phyloP scores from a whole-genome alignment of 176 grass and related monocot species.

The Melocanna baccifera region DNA sequence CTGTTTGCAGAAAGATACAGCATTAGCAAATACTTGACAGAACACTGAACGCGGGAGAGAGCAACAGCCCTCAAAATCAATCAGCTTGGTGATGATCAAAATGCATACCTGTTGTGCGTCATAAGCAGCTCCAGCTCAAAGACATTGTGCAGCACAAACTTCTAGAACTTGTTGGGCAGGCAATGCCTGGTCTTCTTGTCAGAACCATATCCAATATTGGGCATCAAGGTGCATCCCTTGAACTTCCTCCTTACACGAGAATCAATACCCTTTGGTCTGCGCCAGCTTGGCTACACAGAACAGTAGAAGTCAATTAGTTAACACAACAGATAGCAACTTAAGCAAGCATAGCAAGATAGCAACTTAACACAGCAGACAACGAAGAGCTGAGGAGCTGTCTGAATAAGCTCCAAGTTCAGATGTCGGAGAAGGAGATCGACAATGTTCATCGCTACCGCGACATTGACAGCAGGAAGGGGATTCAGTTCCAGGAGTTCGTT shows the following conservation, averaged over 20 bases:
- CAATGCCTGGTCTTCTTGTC: slow-evolving; percentile 77
- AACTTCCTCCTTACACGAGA: slow-evolving; percentile 78
- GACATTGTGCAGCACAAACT: slow-evolving; percentile 75
- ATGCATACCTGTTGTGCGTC: slow-evolving; percentile 66
- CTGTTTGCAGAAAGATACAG: slow-evolving; percentile 1
- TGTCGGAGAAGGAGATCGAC: too few species aligned
- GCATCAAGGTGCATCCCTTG: slow-evolving; percentile 66
- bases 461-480: too few species aligned
- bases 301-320: too few species aligned
- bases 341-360: too few species aligned
- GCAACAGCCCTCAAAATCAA: neutral
- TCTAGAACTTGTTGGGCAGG: slow-evolving; percentile 73
- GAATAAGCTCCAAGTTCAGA: too few species aligned
- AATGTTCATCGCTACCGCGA: too few species aligned
- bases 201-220: slow-evolving; percentile 76
- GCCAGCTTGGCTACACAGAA: slow-evolving; percentile 61
- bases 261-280: slow-evolving; percentile 79
- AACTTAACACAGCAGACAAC: too few species aligned
- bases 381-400: too few species aligned
- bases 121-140: slow-evolving; percentile 73
- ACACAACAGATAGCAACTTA: too few species aligned
- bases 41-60: neutral
- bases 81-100: neutral
- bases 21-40: neutral
- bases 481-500: too few species aligned